A percentile compares a stretch with the other conserved stretches of the same genome.
These are phyloP conservation scores for Spinellus fusiger DNA, from an alignment of 192 early-diverging fungal genomes.

Conservation along the genomic window DNA sequence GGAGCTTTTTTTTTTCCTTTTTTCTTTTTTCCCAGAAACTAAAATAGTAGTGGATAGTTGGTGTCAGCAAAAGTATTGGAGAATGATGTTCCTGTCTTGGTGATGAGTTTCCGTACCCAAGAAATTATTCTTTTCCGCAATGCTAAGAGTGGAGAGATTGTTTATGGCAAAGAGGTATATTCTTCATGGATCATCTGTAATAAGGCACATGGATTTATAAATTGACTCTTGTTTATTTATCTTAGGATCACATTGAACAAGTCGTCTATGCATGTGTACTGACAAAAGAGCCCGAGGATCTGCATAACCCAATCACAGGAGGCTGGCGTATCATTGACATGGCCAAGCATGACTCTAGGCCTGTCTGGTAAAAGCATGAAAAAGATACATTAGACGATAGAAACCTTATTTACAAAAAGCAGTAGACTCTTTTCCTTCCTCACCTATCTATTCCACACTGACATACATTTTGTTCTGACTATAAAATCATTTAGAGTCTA, in stretches of 20 bases:
- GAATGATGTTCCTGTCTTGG: slow-evolving; percentile 87
- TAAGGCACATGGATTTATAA: background rate
- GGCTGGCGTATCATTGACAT: slow-evolving; percentile 93
- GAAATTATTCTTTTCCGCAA: slow-evolving; percentile 93
- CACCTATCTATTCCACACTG: too few species aligned
- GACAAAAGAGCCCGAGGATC: slow-evolving; percentile 77
- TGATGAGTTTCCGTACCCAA: slow-evolving; percentile 87
- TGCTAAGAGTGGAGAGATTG: slow-evolving; percentile 76
- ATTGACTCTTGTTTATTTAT: background rate
- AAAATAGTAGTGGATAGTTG: slow-evolving; percentile 38
- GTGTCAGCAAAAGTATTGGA: slow-evolving; percentile 86
- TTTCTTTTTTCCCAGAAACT: background rate
- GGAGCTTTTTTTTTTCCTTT: background rate
- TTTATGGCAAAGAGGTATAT: slow-evolving; percentile 69
- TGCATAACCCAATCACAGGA: slow-evolving; percentile 74
- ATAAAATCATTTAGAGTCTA: too few species aligned
- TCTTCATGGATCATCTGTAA: background rate
- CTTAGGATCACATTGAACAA: slow-evolving; percentile 73
- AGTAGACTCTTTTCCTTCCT: too few species aligned
- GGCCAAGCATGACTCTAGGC: slow-evolving; percentile 61
- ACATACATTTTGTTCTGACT: too few species aligned
- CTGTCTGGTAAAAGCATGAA: slow-evolving; percentile 27
- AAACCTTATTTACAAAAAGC: too few species aligned
- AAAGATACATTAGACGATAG: too few species aligned
- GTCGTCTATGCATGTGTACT: slow-evolving; percentile 86